Evolutionary conservation across 805 yeast species (phyloP).

Genomic region (Sugiyamaella lignohabitans): DNA sequence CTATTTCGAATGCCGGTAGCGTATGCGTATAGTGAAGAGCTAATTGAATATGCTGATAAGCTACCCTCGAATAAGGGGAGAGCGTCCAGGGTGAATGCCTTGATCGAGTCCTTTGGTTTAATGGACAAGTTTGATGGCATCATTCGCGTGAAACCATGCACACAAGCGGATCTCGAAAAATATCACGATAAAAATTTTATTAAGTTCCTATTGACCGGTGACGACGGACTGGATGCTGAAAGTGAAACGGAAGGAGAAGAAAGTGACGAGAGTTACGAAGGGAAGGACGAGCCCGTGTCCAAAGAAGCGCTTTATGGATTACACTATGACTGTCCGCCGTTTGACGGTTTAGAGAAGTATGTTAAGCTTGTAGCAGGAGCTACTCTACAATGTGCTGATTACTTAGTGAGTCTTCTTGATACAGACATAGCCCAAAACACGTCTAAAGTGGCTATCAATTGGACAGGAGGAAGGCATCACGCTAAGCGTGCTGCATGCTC

Average conservation of each 20-base stretch:
- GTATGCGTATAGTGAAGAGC: conserved; percentile 21
- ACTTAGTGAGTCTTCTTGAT: conserved; percentile 19
- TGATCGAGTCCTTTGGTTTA: conserved; percentile 40
- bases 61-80: conserved; percentile 51
- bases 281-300: background rate
- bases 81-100: conserved; percentile 38
- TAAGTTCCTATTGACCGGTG: conserved; percentile 32
- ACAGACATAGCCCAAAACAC: conserved; percentile 2
- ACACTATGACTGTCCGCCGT: conserved; percentile 57
- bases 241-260: conserved; percentile 10
- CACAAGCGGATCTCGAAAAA: conserved; percentile 35
- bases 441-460: conserved; percentile 45
- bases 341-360: conserved; percentile 48
- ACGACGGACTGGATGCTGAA: conserved; percentile 7
- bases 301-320: conserved; percentile 38
- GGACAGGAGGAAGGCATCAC: conserved; percentile 81
- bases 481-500: conserved; percentile 48
- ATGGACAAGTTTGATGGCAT: conserved; percentile 25
- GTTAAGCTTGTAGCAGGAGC: conserved; percentile 49
- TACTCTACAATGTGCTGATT: conserved; percentile 44
- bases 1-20: conserved; percentile 21
- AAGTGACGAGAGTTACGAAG: background rate
- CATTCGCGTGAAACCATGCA: conserved; percentile 28
- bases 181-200: conserved; percentile 48
- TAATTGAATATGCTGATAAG: conserved; percentile 30